A percentile compares a stretch with the other conserved stretches of the same genome.
phyloP scores from a whole-genome alignment of 2,329 filamentous ascomycete genomes.

The Fusarium cyanostomum region DNA sequence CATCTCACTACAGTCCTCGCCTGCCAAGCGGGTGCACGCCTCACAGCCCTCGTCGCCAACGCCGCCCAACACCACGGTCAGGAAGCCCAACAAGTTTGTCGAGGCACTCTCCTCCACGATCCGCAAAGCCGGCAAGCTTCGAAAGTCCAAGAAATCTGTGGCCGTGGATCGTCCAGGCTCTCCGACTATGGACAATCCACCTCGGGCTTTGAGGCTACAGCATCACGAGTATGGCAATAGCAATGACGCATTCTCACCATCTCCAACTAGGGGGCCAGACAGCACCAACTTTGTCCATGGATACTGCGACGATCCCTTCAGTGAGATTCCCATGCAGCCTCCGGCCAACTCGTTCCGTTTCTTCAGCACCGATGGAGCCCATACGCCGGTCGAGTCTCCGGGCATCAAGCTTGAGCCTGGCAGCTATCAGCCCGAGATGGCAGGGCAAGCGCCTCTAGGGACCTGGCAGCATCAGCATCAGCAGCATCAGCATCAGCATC shows the following conservation, averaged over 20 bases:
- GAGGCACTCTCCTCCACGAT: slow-evolving; percentile 54
- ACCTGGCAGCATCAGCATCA: slow-evolving; percentile 40
- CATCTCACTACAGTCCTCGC: slow-evolving; percentile 55
- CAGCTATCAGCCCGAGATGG: slow-evolving; percentile 40
- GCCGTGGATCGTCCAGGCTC: slow-evolving; percentile 43
- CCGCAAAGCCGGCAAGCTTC: slow-evolving; percentile 51
- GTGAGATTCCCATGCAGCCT: slow-evolving; percentile 44
- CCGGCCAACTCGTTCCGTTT: slow-evolving; percentile 41
- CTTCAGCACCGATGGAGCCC: slow-evolving; percentile 46
- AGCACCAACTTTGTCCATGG: slow-evolving; percentile 48
- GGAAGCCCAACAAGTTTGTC: slow-evolving; percentile 53
- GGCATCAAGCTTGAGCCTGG: slow-evolving; percentile 46
- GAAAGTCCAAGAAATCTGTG: slow-evolving; percentile 43
- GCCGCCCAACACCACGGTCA: slow-evolving; percentile 43
- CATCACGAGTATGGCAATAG: slow-evolving; percentile 36
- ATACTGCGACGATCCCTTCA: slow-evolving; percentile 52
- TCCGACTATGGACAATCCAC: slow-evolving; percentile 47
- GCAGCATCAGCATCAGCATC: slow-evolving; percentile 32
- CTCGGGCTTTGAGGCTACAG: slow-evolving; percentile 48
- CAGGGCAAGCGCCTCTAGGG: slow-evolving; percentile 28
- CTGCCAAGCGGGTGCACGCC: slow-evolving; percentile 43
- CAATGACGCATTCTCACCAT: slow-evolving; percentile 39
- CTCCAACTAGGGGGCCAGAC: slow-evolving; percentile 42
- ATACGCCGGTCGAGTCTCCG: slow-evolving; percentile 53
- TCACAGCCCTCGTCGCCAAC: slow-evolving; percentile 48